Evolutionary conservation across 129 eudicot genomes (phyloP), one percentile per base, ranked within the genome.

Genomic region (Sambucus nigra): DNA sequence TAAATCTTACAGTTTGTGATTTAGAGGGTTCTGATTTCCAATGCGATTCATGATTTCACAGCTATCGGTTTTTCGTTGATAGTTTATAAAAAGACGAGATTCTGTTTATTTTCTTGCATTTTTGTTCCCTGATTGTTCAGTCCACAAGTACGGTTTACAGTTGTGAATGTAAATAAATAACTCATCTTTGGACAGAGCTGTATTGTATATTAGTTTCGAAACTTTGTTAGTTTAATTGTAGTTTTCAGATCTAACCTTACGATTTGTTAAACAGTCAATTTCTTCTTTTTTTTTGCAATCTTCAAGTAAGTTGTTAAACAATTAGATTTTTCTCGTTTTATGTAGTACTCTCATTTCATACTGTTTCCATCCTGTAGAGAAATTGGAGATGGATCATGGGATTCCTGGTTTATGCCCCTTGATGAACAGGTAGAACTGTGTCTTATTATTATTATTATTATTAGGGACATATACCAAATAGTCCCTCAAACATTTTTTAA

Each of bases 381-480:
- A 72, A 79, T 89, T 73, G 97, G 97, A 55, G 62, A 78, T 74
- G 97, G 97, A 67, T 39, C 83, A 39, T 84, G 95, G 97, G 95
- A 81, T 76, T 89, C 97, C 55, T 89, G 97, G 97, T 84, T 84
- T 67, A 89, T 51, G 83, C 83, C 95, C 44, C 73, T 89, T 28
- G 62, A 70, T 27, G 86, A 84, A 51, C 97, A 89, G 86, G 97
- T 84, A 70, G 27, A 55, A 25, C 45, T 15, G 5, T n/a, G n/a
- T 12, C n/a, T 32, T 14, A 49, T 18, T 31, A 42, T 14, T 20
- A n/a, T 51, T 48, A 33, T 61, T 51, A 17, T 21, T 47, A 47
- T 51, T 59, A n/a, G n/a, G n/a, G n/a, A n/a, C n/a, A n/a, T n/a
- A n/a, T n/a, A n/a, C n/a, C n/a, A n/a, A n/a, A n/a, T n/a, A n/a